Conservation (phyloP, 176 grass and related monocot genomes). For the Eragrostis nindensis region DNA sequence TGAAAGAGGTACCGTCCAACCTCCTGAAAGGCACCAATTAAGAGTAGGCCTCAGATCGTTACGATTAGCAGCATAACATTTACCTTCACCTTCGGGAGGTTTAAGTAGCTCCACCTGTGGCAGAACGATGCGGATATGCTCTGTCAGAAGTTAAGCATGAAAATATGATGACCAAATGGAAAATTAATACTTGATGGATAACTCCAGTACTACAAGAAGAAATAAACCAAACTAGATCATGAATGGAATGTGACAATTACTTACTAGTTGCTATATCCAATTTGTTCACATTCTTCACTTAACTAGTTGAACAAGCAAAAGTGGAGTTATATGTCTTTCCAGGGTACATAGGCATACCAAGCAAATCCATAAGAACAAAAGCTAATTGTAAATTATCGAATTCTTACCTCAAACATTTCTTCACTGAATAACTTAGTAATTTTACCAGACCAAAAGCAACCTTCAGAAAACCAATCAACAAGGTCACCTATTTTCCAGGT, state of each 20-base stretch:
- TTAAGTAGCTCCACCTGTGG: conserved; percentile 34
- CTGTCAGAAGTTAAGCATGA: conserved; percentile 3
- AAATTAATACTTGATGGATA: neutral
- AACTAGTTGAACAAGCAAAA: neutral
- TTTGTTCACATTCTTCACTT: neutral
- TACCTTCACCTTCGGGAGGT: conserved; percentile 51
- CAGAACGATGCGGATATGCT: conserved; percentile 11
- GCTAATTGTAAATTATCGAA: conserved; percentile 22
- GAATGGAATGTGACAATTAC: neutral
- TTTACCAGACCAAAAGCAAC: conserved; percentile 62
- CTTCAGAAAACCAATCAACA: conserved; percentile 57
- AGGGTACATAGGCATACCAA: neutral
- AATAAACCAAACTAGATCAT: neutral
- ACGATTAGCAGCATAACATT: conserved; percentile 4
- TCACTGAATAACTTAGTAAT: conserved; percentile 47
- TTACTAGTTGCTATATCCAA: neutral
- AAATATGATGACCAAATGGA: conserved; percentile 22
- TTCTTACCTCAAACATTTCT: conserved; percentile 46
- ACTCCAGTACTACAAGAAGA: neutral
- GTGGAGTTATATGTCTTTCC: neutral
- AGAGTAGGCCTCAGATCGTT: conserved; percentile 55
- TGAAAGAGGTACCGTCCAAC: conserved; percentile 56
- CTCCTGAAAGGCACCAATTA: conserved; percentile 48
- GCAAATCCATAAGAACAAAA: neutral
- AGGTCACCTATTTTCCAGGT: conserved; percentile 65